Percentiles rank a stretch among this genome's conserved stretches.
phyloP scores from a whole-genome alignment of 768 basidiomycete genomes.

The Mrakia gelida region DNA sequence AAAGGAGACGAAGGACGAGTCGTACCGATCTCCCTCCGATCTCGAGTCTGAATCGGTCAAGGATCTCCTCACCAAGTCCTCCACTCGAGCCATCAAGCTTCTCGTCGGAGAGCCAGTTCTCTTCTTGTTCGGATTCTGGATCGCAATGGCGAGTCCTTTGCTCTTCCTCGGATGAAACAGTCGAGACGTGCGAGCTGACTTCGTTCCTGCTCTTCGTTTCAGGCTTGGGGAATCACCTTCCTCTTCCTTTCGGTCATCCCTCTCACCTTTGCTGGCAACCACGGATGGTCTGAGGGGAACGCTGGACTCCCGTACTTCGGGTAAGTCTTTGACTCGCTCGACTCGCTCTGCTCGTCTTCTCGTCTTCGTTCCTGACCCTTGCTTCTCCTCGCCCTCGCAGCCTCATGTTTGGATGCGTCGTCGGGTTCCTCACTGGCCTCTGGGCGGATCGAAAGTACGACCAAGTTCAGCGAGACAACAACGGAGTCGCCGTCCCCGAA shows the following conservation, averaged over 20 bases:
- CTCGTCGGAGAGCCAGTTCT: slow-evolving; percentile 62
- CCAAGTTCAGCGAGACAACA: slow-evolving; percentile 35
- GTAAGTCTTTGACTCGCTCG: no score
- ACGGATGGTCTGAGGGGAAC: slow-evolving; percentile 57
- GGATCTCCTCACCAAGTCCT: slow-evolving; percentile 52
- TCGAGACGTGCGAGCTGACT: no score
- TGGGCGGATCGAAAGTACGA: slow-evolving; percentile 37
- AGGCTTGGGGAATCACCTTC: slow-evolving; percentile 35
- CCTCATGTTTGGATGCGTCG: slow-evolving; percentile 59
- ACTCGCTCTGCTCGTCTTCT: no score
- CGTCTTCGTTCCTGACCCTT: no score
- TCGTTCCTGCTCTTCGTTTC: no score
- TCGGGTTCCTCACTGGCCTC: slow-evolving; percentile 42
- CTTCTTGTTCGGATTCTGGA: slow-evolving; percentile 55
- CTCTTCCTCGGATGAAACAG: no score
- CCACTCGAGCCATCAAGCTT: slow-evolving; percentile 65
- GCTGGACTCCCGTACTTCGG: slow-evolving; percentile 67
- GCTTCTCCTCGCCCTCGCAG: no score
- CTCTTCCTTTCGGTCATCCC: slow-evolving; percentile 36
- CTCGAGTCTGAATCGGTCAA: slow-evolving; percentile 30
- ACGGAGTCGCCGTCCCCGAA: slow-evolving; percentile 20
- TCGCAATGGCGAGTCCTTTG: no score
- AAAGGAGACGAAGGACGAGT: slow-evolving; percentile 39
- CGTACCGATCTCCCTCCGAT: slow-evolving; percentile 34
- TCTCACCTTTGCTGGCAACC: slow-evolving; percentile 42